These are phyloP conservation scores for Cyberlindnera xishuangbannaensis DNA, from an alignment of 805 yeast species.

Conservation along the genomic window DNA sequence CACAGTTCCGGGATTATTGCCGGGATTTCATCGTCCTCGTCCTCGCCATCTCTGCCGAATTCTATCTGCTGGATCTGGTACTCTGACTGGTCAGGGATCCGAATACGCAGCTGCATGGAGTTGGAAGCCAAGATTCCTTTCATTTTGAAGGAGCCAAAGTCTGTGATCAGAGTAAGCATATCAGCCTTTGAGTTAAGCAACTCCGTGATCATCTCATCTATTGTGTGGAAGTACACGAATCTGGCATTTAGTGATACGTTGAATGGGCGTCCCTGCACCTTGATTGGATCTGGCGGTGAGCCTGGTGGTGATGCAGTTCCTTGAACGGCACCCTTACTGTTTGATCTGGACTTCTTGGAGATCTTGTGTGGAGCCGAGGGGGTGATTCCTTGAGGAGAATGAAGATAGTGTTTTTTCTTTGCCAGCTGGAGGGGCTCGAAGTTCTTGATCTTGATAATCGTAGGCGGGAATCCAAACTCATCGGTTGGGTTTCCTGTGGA, in stretches of 20 bases:
- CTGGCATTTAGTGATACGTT: constrained; percentile 23
- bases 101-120: constrained; percentile 16
- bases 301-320: constrained; percentile 2
- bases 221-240: constrained; percentile 21
- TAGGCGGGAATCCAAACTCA: constrained; percentile 16
- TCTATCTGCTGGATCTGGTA: constrained; percentile 15
- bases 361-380: constrained; percentile 2
- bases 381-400: constrained; percentile 4
- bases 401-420: constrained; percentile 22
- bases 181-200: constrained; percentile 14
- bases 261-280: constrained; percentile 26
- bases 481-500: constrained; percentile 1
- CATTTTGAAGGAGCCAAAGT: constrained; percentile 8
- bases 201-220: constrained; percentile 21
- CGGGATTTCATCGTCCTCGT: not conserved
- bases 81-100: constrained; percentile 7
- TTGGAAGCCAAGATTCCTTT: constrained; percentile 9
- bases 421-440: constrained; percentile 23
- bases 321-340: not conserved
- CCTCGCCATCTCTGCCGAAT: constrained; percentile 21
- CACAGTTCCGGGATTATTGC: constrained; percentile 19
- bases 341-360: constrained; percentile 6
- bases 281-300: not conserved
- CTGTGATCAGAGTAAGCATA: constrained; percentile 10
- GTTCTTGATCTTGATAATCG: constrained; percentile 17